Conservation (phyloP, 371 early-diverging fungal genomes). For the Massospora cicadina region DNA sequence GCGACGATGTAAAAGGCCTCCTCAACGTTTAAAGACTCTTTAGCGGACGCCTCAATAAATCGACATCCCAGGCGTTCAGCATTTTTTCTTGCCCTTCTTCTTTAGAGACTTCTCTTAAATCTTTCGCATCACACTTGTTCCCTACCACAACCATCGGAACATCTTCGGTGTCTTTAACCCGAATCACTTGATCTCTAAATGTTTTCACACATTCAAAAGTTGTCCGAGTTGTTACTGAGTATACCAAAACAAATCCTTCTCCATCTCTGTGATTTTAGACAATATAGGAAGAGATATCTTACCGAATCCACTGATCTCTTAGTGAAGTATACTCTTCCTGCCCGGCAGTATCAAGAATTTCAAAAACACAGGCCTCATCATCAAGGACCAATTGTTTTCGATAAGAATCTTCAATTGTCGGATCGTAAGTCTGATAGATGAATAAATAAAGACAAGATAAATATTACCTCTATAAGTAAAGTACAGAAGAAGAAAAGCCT, state of each 20-base stretch:
- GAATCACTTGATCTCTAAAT: conserved; percentile 39
- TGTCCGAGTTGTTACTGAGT: conserved; percentile 60
- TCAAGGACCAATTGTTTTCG: conserved; percentile 76
- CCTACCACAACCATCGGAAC: conserved; percentile 38
- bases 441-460: neutral
- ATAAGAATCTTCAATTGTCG: conserved; percentile 49
- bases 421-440: conserved; percentile 42
- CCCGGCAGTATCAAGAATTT: conserved; percentile 83
- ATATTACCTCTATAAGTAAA: neutral
- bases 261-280: conserved; percentile 35
- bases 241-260: conserved; percentile 73
- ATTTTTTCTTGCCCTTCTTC: conserved; percentile 50
- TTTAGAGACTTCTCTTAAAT: conserved; percentile 24
- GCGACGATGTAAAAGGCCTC: conserved; percentile 40
- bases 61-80: conserved; percentile 43
- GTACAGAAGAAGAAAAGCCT: neutral
- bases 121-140: conserved; percentile 34
- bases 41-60: conserved; percentile 71
- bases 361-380: conserved; percentile 71
- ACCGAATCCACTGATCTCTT: conserved; percentile 66
- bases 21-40: conserved; percentile 62
- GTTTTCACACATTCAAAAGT: conserved; percentile 41
- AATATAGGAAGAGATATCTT: conserved; percentile 9
- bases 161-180: conserved; percentile 42
- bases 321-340: conserved; percentile 36